phyloP scores from a whole-genome alignment of 805 yeast species.

The Kuraishia floccosa region DNA sequence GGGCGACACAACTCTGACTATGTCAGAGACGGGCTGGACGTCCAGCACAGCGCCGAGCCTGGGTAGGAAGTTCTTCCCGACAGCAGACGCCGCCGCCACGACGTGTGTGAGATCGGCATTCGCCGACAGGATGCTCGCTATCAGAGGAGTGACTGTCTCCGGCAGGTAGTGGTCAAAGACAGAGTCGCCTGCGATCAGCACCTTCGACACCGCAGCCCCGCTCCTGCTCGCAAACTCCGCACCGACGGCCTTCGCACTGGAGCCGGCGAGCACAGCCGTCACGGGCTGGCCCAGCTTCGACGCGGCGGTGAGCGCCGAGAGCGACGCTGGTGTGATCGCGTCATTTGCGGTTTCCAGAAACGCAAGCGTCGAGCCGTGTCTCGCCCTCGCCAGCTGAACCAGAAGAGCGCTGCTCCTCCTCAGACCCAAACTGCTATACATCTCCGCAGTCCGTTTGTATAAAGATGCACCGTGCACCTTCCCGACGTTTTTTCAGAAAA shows the following conservation, averaged over 20 bases:
- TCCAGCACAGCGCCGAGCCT: slow-evolving; percentile 79
- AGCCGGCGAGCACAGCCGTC: slow-evolving; percentile 68
- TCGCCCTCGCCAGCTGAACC: too few relatives aligned
- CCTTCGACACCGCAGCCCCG: slow-evolving; percentile 41
- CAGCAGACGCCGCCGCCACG: slow-evolving; percentile 72
- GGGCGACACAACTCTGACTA: slow-evolving; percentile 52
- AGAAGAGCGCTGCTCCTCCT: too few relatives aligned
- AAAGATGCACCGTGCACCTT: too few relatives aligned
- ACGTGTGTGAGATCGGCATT: slow-evolving; percentile 51
- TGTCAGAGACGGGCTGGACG: slow-evolving; percentile 80
- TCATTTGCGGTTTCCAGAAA: slow-evolving; percentile 56
- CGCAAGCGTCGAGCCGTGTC: slow-evolving; percentile 71
- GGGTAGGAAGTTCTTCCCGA: slow-evolving; percentile 81
- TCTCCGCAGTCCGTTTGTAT: too few relatives aligned
- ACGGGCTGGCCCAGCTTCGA: slow-evolving; percentile 63
- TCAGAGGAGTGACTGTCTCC: slow-evolving; percentile 68
- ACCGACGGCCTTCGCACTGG: slow-evolving; percentile 40
- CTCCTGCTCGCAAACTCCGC: slow-evolving; percentile 37
- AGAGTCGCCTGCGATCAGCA: slow-evolving; percentile 44
- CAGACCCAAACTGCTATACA: too few relatives aligned
- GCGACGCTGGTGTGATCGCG: slow-evolving; percentile 51
- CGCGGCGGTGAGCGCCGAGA: slow-evolving; percentile 74
- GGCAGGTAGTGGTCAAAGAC: slow-evolving; percentile 66
- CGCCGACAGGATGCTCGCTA: slow-evolving; percentile 31
- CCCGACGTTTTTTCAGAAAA: too few relatives aligned